phyloP scores from a whole-genome alignment of 345 rosid genomes.

The Trapa incisa region DNA sequence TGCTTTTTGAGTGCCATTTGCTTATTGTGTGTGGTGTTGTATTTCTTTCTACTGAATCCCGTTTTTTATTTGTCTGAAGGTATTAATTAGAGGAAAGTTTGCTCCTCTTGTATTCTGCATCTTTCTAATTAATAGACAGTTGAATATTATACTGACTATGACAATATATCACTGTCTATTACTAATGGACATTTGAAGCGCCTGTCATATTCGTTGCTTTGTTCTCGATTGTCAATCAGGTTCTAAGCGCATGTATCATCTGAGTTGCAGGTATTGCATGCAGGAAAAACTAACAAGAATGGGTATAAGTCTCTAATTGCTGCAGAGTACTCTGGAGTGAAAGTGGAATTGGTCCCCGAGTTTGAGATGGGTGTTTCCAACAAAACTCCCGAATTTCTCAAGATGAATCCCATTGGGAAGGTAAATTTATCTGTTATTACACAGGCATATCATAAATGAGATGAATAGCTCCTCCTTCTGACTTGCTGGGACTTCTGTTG shows the following conservation, averaged over 20 bases:
- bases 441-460: background rate
- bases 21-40: background rate
- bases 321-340: conserved; percentile 70
- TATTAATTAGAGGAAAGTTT: background rate
- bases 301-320: conserved; percentile 56
- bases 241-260: background rate
- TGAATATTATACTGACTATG: too few relatives aligned
- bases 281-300: conserved; percentile 46
- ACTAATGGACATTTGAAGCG: background rate
- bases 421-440: conserved; percentile 13
- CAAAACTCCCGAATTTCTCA: conserved; percentile 68
- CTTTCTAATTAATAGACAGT: background rate
- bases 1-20: background rate
- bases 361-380: conserved; percentile 76
- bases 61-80: background rate
- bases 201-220: background rate
- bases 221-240: background rate
- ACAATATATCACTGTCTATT: too few relatives aligned
- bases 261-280: conserved; percentile 39
- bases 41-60: background rate
- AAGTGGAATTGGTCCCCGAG: conserved; percentile 41
- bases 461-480: background rate
- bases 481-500: background rate
- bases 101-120: background rate
- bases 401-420: conserved; percentile 94